Percentiles rank a stretch among this genome's conserved stretches.
These are phyloP conservation scores for Ganoderma multipileum DNA, from an alignment of 1,284 basidiomycete species.

Conservation along the genomic window DNA sequence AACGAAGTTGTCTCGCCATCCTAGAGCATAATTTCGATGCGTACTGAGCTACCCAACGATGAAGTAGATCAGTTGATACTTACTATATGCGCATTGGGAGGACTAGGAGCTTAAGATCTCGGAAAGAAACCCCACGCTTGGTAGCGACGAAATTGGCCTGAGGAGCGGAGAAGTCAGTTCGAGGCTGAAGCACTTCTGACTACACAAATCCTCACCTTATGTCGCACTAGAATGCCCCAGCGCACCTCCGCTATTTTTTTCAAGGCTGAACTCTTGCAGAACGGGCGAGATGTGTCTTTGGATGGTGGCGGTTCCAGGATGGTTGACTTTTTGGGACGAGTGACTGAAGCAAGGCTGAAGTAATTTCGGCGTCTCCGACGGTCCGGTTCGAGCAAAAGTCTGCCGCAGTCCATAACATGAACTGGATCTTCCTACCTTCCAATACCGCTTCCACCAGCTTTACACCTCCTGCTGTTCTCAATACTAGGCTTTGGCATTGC, in stretches of 20 bases:
- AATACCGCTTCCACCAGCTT: background rate
- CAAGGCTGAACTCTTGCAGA: background rate
- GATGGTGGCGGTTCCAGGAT: background rate
- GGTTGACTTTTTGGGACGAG: background rate
- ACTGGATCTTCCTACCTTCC: background rate
- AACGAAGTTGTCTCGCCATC: constrained; percentile 46
- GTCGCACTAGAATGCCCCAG: too few species aligned
- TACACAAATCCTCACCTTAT: background rate
- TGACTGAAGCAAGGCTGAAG: too few species aligned
- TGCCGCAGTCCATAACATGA: background rate
- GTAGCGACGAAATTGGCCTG: background rate
- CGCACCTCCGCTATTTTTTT: background rate
- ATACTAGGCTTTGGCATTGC: background rate
- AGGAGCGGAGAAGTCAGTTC: background rate
- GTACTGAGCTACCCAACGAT: background rate
- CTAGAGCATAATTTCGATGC: background rate
- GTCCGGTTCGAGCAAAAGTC: background rate
- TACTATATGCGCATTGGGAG: background rate
- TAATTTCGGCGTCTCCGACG: background rate
- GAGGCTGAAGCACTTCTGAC: background rate
- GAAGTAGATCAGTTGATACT: background rate
- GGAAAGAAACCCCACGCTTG: background rate
- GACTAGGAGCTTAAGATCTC: too few species aligned
- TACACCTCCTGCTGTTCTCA: background rate
- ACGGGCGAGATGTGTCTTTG: background rate